Conservation (phyloP, 805 yeast species). For the Starmerella roubikii region DNA sequence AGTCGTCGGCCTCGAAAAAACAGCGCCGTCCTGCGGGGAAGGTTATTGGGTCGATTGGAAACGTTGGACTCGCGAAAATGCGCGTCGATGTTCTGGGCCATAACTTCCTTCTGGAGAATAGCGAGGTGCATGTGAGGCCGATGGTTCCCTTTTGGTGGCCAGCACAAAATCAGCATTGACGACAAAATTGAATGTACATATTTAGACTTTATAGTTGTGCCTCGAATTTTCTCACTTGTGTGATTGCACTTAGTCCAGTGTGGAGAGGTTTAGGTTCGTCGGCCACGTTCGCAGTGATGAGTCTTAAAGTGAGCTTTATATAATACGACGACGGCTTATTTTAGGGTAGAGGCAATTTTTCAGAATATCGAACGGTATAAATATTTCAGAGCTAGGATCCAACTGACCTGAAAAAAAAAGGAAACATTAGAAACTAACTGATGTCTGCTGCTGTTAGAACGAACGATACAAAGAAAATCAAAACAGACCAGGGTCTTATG, state of each 20-base stretch:
- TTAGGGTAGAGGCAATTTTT: too few species aligned
- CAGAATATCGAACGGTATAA: too few species aligned
- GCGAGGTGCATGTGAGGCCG: conserved; percentile 35
- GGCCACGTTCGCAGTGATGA: too few species aligned
- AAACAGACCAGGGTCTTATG: conserved; percentile 21
- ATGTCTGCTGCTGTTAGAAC: conserved; percentile 3
- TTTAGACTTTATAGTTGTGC: too few species aligned
- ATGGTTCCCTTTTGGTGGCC: conserved; percentile 72
- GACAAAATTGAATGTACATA: too few species aligned
- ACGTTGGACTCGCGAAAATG: conserved; percentile 54
- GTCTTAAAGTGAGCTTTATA: too few species aligned
- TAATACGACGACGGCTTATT: too few species aligned
- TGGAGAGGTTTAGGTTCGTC: too few species aligned
- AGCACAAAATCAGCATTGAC: too few species aligned
- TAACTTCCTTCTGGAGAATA: conserved; percentile 14
- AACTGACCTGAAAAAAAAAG: neutral
- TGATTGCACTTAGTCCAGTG: too few species aligned
- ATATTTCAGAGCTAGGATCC: neutral
- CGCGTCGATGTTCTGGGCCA: conserved; percentile 29
- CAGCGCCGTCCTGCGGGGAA: conserved; percentile 42
- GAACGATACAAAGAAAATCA: conserved; percentile 10
- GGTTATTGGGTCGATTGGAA: conserved; percentile 41
- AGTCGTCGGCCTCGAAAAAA: neutral
- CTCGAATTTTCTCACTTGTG: too few species aligned
- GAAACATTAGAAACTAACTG: too few species aligned